These are phyloP conservation scores for Salvia miltiorrhiza DNA, from an alignment of 257 asterid genomes.

Conservation along the genomic window DNA sequence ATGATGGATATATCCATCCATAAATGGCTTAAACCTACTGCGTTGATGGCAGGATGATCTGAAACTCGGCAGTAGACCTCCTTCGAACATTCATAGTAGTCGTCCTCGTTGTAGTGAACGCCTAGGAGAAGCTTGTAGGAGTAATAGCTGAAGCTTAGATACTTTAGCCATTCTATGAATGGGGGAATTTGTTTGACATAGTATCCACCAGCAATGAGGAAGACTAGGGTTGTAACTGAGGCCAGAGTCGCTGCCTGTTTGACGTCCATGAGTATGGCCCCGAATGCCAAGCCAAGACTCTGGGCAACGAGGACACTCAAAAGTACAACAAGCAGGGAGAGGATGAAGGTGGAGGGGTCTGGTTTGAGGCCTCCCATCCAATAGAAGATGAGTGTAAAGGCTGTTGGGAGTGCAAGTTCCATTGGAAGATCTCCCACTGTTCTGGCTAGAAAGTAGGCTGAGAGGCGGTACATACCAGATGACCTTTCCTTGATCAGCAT, in stretches of 20 bases:
- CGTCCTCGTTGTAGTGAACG: conserved; percentile 63
- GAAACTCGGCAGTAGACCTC: conserved; percentile 65
- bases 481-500: conserved; percentile 90
- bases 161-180: conserved; percentile 79
- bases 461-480: conserved; percentile 94
- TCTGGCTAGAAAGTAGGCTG: conserved; percentile 85
- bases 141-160: conserved; percentile 86
- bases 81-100: conserved; percentile 66
- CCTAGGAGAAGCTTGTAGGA: conserved; percentile 84
- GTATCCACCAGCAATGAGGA: conserved; percentile 95
- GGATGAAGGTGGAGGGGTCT: conserved; percentile 63
- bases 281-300: conserved; percentile 82
- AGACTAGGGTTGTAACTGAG: conserved; percentile 85
- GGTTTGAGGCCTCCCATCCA: conserved; percentile 99
- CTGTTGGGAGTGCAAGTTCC: conserved; percentile 89
- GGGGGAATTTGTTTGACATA: conserved; percentile 80
- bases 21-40: conserved; percentile 64
- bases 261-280: conserved; percentile 93
- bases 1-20: conserved; percentile 62
- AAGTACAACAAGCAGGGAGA: conserved; percentile 76
- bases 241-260: conserved; percentile 94
- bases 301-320: conserved; percentile 89
- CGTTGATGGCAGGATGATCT: conserved; percentile 63
- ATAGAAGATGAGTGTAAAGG: conserved; percentile 83
- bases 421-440: conserved; percentile 87